These are phyloP conservation scores for Aspergillus unguis DNA, from an alignment of 2,329 filamentous ascomycete species.

Conservation along the genomic window DNA sequence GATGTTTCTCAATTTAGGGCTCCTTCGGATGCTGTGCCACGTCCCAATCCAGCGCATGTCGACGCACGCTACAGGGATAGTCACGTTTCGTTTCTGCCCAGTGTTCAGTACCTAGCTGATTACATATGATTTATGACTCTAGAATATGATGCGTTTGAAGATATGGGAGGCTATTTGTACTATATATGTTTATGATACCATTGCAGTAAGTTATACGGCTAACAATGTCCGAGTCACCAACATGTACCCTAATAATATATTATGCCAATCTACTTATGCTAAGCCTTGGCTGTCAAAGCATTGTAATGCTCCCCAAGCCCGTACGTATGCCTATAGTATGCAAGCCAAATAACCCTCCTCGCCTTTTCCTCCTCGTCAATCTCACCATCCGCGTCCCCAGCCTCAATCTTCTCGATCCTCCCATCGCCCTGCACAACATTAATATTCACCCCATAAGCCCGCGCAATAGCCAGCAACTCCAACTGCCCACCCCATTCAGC, in stretches of 20 bases:
- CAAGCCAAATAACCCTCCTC: constrained; percentile 73
- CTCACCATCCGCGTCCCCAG: constrained; percentile 41
- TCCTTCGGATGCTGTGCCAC: too few species aligned
- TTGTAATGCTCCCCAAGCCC: constrained; percentile 98
- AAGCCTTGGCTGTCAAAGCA: constrained; percentile 60
- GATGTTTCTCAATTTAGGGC: too few species aligned
- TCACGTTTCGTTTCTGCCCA: too few species aligned
- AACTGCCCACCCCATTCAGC: constrained; percentile 96
- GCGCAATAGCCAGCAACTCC: constrained; percentile 80
- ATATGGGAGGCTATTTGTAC: too few species aligned
- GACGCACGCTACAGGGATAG: too few species aligned
- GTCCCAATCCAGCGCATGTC: too few species aligned
- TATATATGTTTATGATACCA: too few species aligned
- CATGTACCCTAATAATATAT: too few species aligned
- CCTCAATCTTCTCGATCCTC: constrained; percentile 69
- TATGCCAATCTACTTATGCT: constrained; percentile 3
- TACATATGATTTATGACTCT: neutral
- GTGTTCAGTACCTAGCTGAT: neutral
- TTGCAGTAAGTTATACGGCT: too few species aligned
- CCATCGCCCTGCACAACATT: constrained; percentile 81
- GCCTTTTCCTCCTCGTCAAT: constrained; percentile 41
- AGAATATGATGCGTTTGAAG: too few species aligned
- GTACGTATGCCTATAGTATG: constrained; percentile 92
- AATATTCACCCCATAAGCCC: constrained; percentile 74
- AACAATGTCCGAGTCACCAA: too few species aligned